Base-by-base conservation (phyloP, 2,329 filamentous ascomycete genomes). In the Lecanoromycetidae sp. region DNA sequence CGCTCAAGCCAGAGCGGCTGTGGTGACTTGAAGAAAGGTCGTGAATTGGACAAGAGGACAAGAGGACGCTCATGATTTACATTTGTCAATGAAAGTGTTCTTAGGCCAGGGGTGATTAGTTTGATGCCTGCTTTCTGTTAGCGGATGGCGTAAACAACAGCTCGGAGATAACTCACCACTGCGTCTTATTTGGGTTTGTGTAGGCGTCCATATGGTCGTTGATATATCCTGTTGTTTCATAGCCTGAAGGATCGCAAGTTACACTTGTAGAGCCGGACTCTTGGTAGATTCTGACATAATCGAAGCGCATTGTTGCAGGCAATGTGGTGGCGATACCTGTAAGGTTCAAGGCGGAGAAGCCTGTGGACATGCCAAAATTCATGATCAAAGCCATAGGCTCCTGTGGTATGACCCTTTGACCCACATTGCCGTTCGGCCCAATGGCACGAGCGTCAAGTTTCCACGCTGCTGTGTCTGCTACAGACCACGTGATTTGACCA, bases 201-300 rank as follows among this genome's bases (percentile, higher is more conserved):
- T 84, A 85, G 2, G 77, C 71, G 47, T 72, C 68, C 1, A 70
- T 68, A 57, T 85, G 80, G 1, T 71, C 64, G 40, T 66, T 65
- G 58, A 85, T 85, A 60, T 85, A 85, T 1, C 70, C 58, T 0
- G 80, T 84, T 0, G 81, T 85, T 46, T 74, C 72, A 57, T 79
- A 84, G 0, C 75, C 79, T 0, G 69, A 67, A 2, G 81, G 81
- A 63, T 85, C 81, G 60, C 81, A 85, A 13, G 79, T 82, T 41
- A 82, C 57, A 32, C 70, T 70, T 38, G 22, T 32, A 81, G 56
- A 68, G 44, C 75, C 71, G 12, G 72, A 70, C 52, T 80, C 75
- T 60, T 84, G 80, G 57, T 84, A 84, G 42, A 84, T 80, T 12
- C 81, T 75, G 45, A 85, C 70, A 58, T 83, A 84, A 61, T 84